Evolutionary conservation across 2,329 filamentous ascomycete genomes (phyloP).

Genomic region (Pestalotiopsis sp.): DNA sequence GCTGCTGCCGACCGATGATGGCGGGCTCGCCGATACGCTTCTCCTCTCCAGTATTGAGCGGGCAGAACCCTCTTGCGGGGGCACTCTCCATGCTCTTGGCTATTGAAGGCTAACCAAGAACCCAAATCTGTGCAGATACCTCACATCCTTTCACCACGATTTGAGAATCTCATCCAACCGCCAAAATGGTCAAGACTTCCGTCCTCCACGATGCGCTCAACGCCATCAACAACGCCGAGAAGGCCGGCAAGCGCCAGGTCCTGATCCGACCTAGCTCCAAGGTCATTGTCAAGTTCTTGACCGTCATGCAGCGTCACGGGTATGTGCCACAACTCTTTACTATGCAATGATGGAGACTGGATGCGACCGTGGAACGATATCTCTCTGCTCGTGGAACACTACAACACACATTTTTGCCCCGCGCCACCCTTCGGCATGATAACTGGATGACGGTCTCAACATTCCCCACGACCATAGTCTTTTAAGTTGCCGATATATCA

Average conservation of each 20-base stretch:
- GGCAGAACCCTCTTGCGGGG: conserved; percentile 71
- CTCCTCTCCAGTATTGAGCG: conserved; percentile 66
- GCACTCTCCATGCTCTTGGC: conserved; percentile 71
- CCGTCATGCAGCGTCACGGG: conserved; percentile 99
- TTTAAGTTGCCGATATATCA: conserved; percentile 99
- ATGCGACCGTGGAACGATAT: not conserved
- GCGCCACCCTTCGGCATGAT: conserved; percentile 82
- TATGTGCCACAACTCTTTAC: conserved; percentile 44
- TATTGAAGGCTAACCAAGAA: conserved; percentile 63
- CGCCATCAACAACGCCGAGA: conserved; percentile 99
- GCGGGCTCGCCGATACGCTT: conserved; percentile 56
- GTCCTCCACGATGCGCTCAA: conserved; percentile 99
- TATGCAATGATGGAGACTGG: no score
- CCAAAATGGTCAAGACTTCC: conserved; percentile 98
- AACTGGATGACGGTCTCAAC: conserved; percentile 97
- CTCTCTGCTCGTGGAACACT: conserved; percentile 1
- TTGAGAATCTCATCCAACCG: conserved; percentile 79
- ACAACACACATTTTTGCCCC: not conserved
- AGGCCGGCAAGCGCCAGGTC: conserved; percentile 99
- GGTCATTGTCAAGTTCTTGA: conserved; percentile 99
- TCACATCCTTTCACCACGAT: conserved; percentile 61
- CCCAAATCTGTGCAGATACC: conserved; percentile 58
- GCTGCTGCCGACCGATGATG: not conserved
- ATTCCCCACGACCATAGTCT: conserved; percentile 84
- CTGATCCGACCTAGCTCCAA: conserved; percentile 97